Percentiles rank a stretch among this genome's conserved stretches.
Conservation (phyloP, 2,329 filamentous ascomycete genomes). For the Aspergillus sp. region DNA sequence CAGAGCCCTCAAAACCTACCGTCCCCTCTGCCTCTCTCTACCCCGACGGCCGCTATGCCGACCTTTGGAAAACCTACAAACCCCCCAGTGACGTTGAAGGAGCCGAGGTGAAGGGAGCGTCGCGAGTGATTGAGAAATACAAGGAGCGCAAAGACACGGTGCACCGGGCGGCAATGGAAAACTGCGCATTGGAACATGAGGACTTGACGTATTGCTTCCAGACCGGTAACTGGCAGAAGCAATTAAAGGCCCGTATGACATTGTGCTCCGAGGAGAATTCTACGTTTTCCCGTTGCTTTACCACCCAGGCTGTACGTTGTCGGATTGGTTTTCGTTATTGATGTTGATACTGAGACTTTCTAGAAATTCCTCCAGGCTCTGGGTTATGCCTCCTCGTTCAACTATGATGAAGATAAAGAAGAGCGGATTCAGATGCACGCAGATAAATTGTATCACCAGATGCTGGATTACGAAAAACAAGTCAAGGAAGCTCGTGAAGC, state of each 20-base stretch:
- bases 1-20: constrained; percentile 27
- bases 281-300: constrained; percentile 81
- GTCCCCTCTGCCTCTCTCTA: constrained; percentile 54
- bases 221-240: constrained; percentile 61
- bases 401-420: constrained; percentile 63
- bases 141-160: constrained; percentile 77
- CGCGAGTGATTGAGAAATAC: constrained; percentile 75
- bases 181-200: constrained; percentile 83
- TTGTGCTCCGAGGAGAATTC: constrained; percentile 76
- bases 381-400: constrained; percentile 70
- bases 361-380: constrained; percentile 85
- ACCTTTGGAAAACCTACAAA: constrained; percentile 89
- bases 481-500: constrained; percentile 56
- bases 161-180: constrained; percentile 80
- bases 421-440: constrained; percentile 95
- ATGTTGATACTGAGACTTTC: constrained; percentile 1
- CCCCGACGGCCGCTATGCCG: constrained; percentile 69
- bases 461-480: constrained; percentile 74
- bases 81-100: constrained; percentile 67
- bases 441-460: constrained; percentile 80
- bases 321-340: neutral
- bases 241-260: constrained; percentile 52
- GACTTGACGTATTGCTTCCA: constrained; percentile 79
- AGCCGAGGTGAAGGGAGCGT: constrained; percentile 71
- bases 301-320: constrained; percentile 68